Percentiles rank a stretch among this genome's conserved stretches.
Conservation (phyloP, 1,284 basidiomycete genomes). For the Porodaedalea pini region DNA sequence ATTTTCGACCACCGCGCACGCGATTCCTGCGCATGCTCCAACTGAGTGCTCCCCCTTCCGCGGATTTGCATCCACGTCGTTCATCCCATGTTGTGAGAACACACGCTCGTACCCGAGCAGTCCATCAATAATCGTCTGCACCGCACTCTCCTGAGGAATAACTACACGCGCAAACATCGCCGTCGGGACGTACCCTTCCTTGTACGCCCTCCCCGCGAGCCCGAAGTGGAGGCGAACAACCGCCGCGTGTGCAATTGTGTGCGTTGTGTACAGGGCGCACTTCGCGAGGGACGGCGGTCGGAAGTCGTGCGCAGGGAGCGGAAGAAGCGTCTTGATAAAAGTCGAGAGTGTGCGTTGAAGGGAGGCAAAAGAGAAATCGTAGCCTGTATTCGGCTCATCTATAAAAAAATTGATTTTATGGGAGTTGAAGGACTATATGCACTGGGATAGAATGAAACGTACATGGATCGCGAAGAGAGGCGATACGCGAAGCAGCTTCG, state of each 20-base stretch:
- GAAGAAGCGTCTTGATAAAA: constrained; percentile 14
- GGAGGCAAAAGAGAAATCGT: not conserved
- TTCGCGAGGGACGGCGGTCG: constrained; percentile 5
- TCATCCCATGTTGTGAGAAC: not conserved
- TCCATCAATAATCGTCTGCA: constrained; percentile 1
- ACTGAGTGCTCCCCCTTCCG: not conserved
- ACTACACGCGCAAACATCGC: not conserved
- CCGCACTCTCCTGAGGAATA: not conserved
- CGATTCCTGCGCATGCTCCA: not conserved
- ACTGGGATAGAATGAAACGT: not conserved
- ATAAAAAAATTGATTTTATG: not conserved
- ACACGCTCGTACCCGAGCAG: constrained; percentile 14
- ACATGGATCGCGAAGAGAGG: constrained; percentile 3
- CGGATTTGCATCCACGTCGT: not conserved
- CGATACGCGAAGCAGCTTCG: constrained; percentile 14
- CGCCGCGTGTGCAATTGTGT: constrained; percentile 13
- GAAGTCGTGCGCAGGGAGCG: not conserved
- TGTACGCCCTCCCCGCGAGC: constrained; percentile 8
- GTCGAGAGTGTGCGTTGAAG: constrained; percentile 5
- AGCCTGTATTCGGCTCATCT: not conserved
- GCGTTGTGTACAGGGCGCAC: constrained; percentile 8
- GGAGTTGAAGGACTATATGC: not conserved
- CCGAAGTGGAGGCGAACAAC: constrained; percentile 10
- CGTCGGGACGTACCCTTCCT: not conserved
- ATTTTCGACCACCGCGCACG: constrained; percentile 6